Percentiles rank a stretch among this genome's conserved stretches.
Conservation (phyloP, 345 rosid species). For the Trapa incisa region DNA sequence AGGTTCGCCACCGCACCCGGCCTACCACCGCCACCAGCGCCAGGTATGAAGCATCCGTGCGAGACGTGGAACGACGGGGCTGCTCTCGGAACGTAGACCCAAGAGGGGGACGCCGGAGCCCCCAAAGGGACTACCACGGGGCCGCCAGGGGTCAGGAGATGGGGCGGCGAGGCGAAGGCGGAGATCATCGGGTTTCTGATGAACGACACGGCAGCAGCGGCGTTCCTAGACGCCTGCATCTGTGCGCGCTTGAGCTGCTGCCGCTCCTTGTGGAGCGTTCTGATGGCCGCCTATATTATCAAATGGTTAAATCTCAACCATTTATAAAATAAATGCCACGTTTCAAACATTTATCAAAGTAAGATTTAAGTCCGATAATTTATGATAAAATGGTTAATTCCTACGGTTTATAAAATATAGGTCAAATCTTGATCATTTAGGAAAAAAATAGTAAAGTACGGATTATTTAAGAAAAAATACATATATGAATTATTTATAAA, state of each 20-base stretch:
- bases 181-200: slow-evolving; percentile 72
- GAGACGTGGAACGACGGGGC: slow-evolving; percentile 66
- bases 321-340: too few relatives aligned
- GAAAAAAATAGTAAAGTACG: too few relatives aligned
- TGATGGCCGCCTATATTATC: slow-evolving; percentile 49
- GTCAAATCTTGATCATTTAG: too few relatives aligned
- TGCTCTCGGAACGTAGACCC: slow-evolving; percentile 72
- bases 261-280: slow-evolving; percentile 73
- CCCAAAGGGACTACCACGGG: slow-evolving; percentile 29
- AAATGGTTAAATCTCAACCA: too few relatives aligned
- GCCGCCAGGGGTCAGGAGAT: slow-evolving; percentile 40
- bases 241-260: slow-evolving; percentile 70
- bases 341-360: too few relatives aligned
- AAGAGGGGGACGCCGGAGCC: slow-evolving; percentile 29
- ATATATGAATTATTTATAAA: too few relatives aligned
- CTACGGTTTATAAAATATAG: too few relatives aligned
- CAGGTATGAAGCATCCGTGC: slow-evolving; percentile 43
- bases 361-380: too few relatives aligned
- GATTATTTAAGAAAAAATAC: too few relatives aligned
- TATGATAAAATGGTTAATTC: too few relatives aligned
- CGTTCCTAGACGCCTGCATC: slow-evolving; percentile 50
- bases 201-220: slow-evolving; percentile 47
- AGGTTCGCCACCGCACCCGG: slow-evolving; percentile 22
- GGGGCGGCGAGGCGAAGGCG: slow-evolving; percentile 71
- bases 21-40: slow-evolving; percentile 17